Evolutionary conservation across 495 filamentous ascomycete species (phyloP).

Genomic region (Zalerion maritima): DNA sequence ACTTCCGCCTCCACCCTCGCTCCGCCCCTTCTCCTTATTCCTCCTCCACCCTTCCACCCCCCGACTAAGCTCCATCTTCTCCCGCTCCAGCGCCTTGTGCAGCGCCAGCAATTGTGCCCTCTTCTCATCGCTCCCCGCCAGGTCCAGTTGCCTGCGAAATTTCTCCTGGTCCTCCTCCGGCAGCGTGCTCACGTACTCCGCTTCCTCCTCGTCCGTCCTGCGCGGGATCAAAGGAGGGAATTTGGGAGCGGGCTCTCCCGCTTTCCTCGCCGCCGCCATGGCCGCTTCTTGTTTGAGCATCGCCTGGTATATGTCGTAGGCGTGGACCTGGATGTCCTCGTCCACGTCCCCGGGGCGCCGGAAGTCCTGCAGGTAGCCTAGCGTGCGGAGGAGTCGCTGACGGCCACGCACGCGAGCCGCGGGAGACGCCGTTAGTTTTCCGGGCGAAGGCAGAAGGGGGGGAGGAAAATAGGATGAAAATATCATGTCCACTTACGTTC

Average conservation of each 20-base stretch:
- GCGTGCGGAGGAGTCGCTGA: constrained; percentile 74
- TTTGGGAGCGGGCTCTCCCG: constrained; percentile 35
- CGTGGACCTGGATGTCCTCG: constrained; percentile 91
- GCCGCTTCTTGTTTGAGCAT: constrained; percentile 64
- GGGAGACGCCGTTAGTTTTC: neutral
- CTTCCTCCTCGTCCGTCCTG: constrained; percentile 30
- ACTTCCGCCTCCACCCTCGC: too few species aligned
- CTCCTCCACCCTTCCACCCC: too few species aligned
- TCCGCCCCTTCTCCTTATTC: too few species aligned
- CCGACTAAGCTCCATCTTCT: too few species aligned
- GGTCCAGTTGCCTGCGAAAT: too few species aligned
- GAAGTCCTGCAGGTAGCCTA: constrained; percentile 68
- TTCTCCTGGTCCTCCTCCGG: constrained; percentile 44
- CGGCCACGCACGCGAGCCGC: constrained; percentile 1
- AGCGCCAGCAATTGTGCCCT: too few species aligned
- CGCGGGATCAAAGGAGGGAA: constrained; percentile 29
- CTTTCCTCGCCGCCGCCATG: constrained; percentile 50
- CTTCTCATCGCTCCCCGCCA: too few species aligned
- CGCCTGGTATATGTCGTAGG: constrained; percentile 72
- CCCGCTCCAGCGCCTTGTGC: too few species aligned
- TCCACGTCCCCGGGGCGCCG: constrained; percentile 52
- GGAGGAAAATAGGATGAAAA: constrained; percentile 4
- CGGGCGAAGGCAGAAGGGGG: neutral
- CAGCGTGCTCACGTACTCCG: constrained; percentile 39
- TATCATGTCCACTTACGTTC: too few species aligned